A percentile compares a stretch with the other conserved stretches of the same genome.
Evolutionary conservation across 164 flowering plant species (phyloP).

Genomic region (Macadamia integrifolia): DNA sequence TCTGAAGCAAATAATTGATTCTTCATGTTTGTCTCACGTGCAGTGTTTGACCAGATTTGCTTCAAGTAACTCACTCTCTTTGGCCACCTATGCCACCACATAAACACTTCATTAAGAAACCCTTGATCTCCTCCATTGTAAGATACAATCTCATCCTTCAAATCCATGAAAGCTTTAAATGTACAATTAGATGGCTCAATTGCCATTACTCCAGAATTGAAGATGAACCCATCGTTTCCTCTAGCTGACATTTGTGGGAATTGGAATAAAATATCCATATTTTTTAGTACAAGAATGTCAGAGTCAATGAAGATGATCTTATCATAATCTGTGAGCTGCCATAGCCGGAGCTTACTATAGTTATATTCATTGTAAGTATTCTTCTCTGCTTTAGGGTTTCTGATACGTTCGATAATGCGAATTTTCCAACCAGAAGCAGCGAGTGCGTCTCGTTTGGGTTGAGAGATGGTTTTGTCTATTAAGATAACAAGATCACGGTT

Average conservation of each 20-base stretch:
- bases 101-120: constrained; percentile 77
- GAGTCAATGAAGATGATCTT: constrained; percentile 86
- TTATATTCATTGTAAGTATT: constrained; percentile 84
- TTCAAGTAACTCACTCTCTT: constrained; percentile 74
- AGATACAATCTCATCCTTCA: constrained; percentile 44
- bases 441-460: constrained; percentile 47
- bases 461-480: constrained; percentile 67
- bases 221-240: constrained; percentile 69
- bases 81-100: constrained; percentile 94
- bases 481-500: constrained; percentile 80
- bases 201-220: constrained; percentile 94
- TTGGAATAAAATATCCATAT: constrained; percentile 67
- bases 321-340: constrained; percentile 89
- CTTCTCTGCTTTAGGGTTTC: constrained; percentile 75
- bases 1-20: constrained; percentile 72
- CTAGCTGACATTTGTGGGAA: constrained; percentile 87
- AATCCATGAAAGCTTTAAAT: constrained; percentile 49
- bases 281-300: constrained; percentile 71
- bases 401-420: constrained; percentile 63
- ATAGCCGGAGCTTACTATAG: constrained; percentile 87
- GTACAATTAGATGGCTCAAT: constrained; percentile 93
- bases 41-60: constrained; percentile 75
- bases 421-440: constrained; percentile 76
- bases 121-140: constrained; percentile 99
- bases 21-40: constrained; percentile 50